Conservation (phyloP, 768 basidiomycete genomes). For the Naganishia randhawae region DNA sequence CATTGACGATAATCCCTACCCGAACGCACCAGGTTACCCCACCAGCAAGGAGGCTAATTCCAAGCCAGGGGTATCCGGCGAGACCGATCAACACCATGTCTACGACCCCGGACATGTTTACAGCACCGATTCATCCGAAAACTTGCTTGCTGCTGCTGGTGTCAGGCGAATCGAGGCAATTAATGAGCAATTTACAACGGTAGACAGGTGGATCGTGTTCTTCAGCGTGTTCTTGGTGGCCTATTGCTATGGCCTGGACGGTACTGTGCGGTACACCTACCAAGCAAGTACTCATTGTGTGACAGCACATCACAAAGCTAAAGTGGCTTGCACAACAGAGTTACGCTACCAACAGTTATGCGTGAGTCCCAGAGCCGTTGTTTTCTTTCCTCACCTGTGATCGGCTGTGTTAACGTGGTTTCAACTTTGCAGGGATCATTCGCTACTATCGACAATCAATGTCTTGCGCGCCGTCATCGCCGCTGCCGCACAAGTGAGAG, state of each 20-base stretch:
- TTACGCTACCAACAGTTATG: conserved; percentile 4
- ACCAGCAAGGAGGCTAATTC: not conserved
- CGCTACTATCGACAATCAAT: conserved; percentile 44
- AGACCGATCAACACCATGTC: not conserved
- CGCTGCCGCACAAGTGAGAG: conserved; percentile 34
- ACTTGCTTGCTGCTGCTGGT: not conserved
- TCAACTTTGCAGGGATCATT: conserved; percentile 20
- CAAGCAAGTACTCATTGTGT: conserved; percentile 4
- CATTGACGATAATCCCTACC: conserved; percentile 1
- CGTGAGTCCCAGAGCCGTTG: no score
- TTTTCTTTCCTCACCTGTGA: no score
- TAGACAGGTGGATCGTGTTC: conserved; percentile 36
- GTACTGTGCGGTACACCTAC: conserved; percentile 37
- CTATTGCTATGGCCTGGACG: conserved; percentile 36
- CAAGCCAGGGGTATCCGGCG: not conserved
- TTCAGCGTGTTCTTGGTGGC: conserved; percentile 42
- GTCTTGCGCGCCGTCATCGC: conserved; percentile 42
- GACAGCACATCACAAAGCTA: not conserved
- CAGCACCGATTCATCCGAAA: conserved; percentile 6
- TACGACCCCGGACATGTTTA: not conserved
- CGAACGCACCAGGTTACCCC: conserved; percentile 7
- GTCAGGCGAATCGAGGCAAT: conserved; percentile 3
- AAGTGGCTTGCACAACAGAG: conserved; percentile 1
- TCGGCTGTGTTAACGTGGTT: not conserved
- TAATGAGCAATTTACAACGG: not conserved